phyloP scores from a whole-genome alignment of 1,284 basidiomycete species.

The Serendipita sp. region DNA sequence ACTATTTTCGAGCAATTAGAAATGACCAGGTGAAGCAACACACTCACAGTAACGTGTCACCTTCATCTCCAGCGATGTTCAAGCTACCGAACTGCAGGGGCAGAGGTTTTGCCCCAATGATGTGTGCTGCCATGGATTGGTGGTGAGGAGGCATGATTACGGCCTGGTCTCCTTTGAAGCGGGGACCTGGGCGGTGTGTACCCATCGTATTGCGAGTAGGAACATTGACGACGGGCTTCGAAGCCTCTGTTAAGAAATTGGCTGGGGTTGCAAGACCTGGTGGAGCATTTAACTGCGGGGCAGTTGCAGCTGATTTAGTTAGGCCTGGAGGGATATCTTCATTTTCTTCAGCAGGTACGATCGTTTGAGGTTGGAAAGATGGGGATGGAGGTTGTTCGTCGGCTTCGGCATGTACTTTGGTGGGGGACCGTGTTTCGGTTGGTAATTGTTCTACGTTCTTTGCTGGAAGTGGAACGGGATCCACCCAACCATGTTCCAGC shows the following conservation, averaged over 20 bases:
- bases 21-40: background rate
- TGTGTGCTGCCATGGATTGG: slow-evolving; percentile 3
- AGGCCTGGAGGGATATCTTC: no score
- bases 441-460: background rate
- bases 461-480: background rate
- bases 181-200: slow-evolving; percentile 38
- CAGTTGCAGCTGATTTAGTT: background rate
- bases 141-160: slow-evolving; percentile 54
- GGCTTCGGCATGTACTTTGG: background rate
- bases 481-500: background rate
- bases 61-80: slow-evolving; percentile 49
- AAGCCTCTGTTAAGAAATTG: slow-evolving; percentile 22
- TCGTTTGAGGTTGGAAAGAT: no score
- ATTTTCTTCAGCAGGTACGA: no score
- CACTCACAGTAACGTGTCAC: slow-evolving; percentile 33
- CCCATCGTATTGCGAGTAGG: slow-evolving; percentile 29
- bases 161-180: slow-evolving; percentile 59
- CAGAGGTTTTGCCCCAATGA: slow-evolving; percentile 36
- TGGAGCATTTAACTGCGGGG: background rate
- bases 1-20: background rate
- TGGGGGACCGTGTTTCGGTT: background rate
- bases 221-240: slow-evolving; percentile 25
- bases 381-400: background rate
- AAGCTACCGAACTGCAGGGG: slow-evolving; percentile 69
- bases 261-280: slow-evolving; percentile 17